phyloP scores from a whole-genome alignment of 805 yeast genomes.

The Isabelozyma gotoi region DNA sequence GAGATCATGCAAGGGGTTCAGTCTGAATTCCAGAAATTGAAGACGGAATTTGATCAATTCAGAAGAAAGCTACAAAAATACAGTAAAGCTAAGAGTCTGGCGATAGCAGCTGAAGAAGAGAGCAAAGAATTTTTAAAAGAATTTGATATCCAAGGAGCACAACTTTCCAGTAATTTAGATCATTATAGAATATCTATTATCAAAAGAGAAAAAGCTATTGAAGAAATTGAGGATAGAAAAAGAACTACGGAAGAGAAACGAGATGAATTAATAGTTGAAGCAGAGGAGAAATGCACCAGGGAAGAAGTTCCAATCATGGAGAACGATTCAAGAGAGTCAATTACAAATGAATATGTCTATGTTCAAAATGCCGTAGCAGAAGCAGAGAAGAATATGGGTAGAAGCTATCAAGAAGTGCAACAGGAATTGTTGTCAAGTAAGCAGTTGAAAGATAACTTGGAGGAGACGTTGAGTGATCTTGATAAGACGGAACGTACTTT shows the following conservation, averaged over 20 bases:
- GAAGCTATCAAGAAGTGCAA: slow-evolving; percentile 55
- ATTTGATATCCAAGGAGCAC: slow-evolving; percentile 13
- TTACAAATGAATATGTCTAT: slow-evolving; percentile 47
- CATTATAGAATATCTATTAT: slow-evolving; percentile 2
- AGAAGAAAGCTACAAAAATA: slow-evolving; percentile 19
- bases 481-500: slow-evolving; percentile 22
- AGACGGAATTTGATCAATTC: slow-evolving; percentile 7
- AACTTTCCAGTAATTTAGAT: slow-evolving; percentile 3
- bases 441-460: slow-evolving; percentile 41
- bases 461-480: slow-evolving; percentile 36
- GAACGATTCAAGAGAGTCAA: slow-evolving; percentile 45
- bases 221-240: slow-evolving; percentile 11
- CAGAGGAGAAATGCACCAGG: slow-evolving; percentile 44
- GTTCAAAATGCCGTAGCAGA: slow-evolving; percentile 47
- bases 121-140: slow-evolving; percentile 7
- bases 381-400: slow-evolving; percentile 55
- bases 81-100: slow-evolving; percentile 9
- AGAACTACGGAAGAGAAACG: slow-evolving; percentile 11
- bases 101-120: neutral
- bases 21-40: slow-evolving; percentile 4
- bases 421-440: slow-evolving; percentile 46
- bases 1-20: slow-evolving; percentile 21
- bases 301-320: slow-evolving; percentile 44
- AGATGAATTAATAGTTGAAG: slow-evolving; percentile 19
- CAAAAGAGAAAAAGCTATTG: slow-evolving; percentile 8